Conservation (phyloP, 805 yeast genomes). For the Pichia californica region DNA sequence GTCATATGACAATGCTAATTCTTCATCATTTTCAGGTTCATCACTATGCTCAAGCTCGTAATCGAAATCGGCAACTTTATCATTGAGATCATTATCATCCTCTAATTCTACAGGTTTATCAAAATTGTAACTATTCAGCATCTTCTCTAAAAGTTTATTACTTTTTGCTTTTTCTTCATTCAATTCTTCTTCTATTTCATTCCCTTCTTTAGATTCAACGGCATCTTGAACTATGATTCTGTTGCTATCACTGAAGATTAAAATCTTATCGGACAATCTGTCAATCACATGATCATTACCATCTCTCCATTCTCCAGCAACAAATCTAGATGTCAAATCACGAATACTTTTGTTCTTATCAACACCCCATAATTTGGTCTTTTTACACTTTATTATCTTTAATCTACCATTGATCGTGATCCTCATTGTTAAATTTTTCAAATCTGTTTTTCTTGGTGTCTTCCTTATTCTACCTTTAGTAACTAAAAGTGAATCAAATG, state of each 20-base stretch:
- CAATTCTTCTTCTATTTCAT: slow-evolving; percentile 22
- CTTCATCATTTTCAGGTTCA: slow-evolving; percentile 26
- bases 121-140: slow-evolving; percentile 45
- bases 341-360: slow-evolving; percentile 57
- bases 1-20: slow-evolving; percentile 21
- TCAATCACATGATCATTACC: slow-evolving; percentile 78
- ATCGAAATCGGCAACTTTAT: slow-evolving; percentile 22
- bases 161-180: slow-evolving; percentile 41
- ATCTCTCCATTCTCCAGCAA: slow-evolving; percentile 69
- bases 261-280: slow-evolving; percentile 26
- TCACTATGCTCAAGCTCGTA: slow-evolving; percentile 33
- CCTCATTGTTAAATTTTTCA: slow-evolving; percentile 57
- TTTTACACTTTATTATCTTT: slow-evolving; percentile 52
- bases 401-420: slow-evolving; percentile 51
- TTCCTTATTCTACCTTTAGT: slow-evolving; percentile 55
- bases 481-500: slow-evolving; percentile 21
- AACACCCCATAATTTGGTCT: slow-evolving; percentile 87
- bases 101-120: slow-evolving; percentile 42
- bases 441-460: slow-evolving; percentile 41
- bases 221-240: slow-evolving; percentile 12
- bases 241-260: slow-evolving; percentile 24
- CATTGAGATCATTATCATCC: slow-evolving; percentile 32
- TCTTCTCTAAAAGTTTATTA: slow-evolving; percentile 39
- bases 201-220: neutral
- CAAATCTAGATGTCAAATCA: slow-evolving; percentile 59